phyloP scores from a whole-genome alignment of 306 rosid genomes.

The Vigna trinervia region DNA sequence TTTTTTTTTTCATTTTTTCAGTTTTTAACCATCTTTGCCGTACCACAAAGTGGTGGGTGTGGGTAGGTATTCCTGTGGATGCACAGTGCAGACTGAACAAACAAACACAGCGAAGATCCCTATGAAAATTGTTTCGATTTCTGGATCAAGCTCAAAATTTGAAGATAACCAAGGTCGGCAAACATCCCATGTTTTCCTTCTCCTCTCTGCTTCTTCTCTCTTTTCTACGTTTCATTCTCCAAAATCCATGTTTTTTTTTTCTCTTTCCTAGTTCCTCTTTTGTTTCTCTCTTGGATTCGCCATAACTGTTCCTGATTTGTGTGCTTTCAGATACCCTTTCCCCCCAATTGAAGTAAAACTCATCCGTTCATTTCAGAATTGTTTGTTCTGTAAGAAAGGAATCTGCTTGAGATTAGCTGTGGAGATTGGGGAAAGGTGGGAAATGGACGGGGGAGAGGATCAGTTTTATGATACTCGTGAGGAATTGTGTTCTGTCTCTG shows the following conservation, averaged over 20 bases:
- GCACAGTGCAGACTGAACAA: conserved; percentile 44
- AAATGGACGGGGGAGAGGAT: conserved; percentile 59
- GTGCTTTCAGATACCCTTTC: conserved; percentile 47
- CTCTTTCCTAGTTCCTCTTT: not conserved
- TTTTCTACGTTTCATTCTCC: conserved; percentile 4
- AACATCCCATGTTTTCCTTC: not conserved
- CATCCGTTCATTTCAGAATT: not conserved
- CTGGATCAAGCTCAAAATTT: conserved; percentile 34
- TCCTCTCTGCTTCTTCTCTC: not conserved
- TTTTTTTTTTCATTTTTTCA: not conserved
- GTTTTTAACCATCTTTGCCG: conserved; percentile 29
- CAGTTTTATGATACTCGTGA: conserved; percentile 77
- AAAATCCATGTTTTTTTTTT: not conserved
- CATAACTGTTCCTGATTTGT: conserved; percentile 23
- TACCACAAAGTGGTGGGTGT: conserved; percentile 46
- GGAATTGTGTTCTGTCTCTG: conserved; percentile 73
- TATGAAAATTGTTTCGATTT: conserved; percentile 36
- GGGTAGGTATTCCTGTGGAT: conserved; percentile 53
- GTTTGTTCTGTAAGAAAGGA: conserved; percentile 29
- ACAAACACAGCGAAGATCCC: conserved; percentile 48
- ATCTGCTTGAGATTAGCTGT: conserved; percentile 27
- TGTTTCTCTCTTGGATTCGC: not conserved
- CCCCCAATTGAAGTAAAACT: conserved; percentile 15
- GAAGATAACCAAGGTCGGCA: conserved; percentile 33
- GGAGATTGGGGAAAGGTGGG: conserved; percentile 29